Percentiles rank a stretch among this genome's conserved stretches.
Conservation (phyloP, 352 stramenopile species). For the Phytopythium helicoides region DNA sequence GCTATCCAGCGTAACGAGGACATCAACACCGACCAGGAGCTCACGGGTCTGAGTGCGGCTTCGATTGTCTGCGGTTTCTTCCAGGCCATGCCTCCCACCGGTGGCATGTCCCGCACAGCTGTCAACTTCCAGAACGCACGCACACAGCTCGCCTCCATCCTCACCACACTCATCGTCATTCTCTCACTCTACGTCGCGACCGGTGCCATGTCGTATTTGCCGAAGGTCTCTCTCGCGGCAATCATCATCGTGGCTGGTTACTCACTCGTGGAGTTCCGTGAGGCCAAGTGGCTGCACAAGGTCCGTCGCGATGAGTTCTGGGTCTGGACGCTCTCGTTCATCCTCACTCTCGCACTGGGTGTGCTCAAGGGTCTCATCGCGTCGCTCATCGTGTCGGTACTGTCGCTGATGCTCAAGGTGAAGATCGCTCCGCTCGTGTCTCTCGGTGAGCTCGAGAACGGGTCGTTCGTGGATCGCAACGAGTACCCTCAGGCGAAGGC, state of each 20-base stretch:
- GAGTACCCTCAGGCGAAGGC: conserved; percentile 17
- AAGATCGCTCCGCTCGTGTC: conserved; percentile 32
- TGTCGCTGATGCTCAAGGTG: conserved; percentile 59
- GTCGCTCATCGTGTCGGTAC: conserved; percentile 51
- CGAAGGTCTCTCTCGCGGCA: conserved; percentile 62
- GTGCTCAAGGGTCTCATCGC: conserved; percentile 46
- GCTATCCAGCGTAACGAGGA: conserved; percentile 66
- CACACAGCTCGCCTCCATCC: conserved; percentile 78
- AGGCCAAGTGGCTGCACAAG: conserved; percentile 81
- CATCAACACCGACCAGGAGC: conserved; percentile 73
- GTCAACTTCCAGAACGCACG: conserved; percentile 88
- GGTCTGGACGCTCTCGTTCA: conserved; percentile 48
- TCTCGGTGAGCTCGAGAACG: conserved; percentile 37
- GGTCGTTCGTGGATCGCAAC: conserved; percentile 30
- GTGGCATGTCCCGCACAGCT: conserved; percentile 82
- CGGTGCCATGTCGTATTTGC: conserved; percentile 79
- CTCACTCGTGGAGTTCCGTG: conserved; percentile 85
- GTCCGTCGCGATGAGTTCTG: conserved; percentile 56
- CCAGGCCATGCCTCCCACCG: conserved; percentile 80
- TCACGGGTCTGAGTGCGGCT: conserved; percentile 82
- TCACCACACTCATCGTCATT: conserved; percentile 80
- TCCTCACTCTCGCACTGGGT: conserved; percentile 44
- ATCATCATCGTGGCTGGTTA: conserved; percentile 91
- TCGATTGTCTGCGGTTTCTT: conserved; percentile 87
- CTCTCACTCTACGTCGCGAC: conserved; percentile 85